Conservation (phyloP, 2,329 filamentous ascomycete genomes). For the Colletotrichum eleusines region DNA sequence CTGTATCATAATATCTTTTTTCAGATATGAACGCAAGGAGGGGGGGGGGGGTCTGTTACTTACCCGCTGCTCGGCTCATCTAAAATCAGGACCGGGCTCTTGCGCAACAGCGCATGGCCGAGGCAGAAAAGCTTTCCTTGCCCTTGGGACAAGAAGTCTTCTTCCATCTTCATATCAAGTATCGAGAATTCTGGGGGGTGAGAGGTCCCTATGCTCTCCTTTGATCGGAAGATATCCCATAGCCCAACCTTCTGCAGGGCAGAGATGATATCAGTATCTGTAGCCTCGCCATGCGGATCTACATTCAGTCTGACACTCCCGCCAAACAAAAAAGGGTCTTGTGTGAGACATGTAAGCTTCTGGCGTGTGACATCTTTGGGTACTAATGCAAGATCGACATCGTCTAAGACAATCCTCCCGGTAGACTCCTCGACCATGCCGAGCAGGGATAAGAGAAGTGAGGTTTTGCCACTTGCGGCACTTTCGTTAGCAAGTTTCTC, state of each 20-base stretch:
- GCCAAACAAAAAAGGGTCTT: slow-evolving; percentile 63
- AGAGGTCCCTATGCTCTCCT: slow-evolving; percentile 54
- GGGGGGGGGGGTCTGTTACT: slow-evolving; percentile 20
- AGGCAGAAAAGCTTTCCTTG: slow-evolving; percentile 63
- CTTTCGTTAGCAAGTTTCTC: slow-evolving; percentile 62
- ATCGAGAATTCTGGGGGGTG: slow-evolving; percentile 9
- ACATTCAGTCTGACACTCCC: slow-evolving; percentile 63
- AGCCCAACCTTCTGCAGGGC: slow-evolving; percentile 62
- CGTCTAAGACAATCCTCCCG: slow-evolving; percentile 60
- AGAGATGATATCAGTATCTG: slow-evolving; percentile 57
- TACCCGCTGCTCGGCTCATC: slow-evolving; percentile 69
- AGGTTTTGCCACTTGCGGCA: slow-evolving; percentile 39
- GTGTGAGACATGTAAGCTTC: slow-evolving; percentile 59
- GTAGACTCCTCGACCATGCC: slow-evolving; percentile 58
- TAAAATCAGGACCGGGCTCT: slow-evolving; percentile 50
- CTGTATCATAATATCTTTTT: slow-evolving; percentile 15
- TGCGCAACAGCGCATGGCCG: slow-evolving; percentile 57
- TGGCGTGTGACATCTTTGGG: slow-evolving; percentile 44
- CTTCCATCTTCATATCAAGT: slow-evolving; percentile 44
- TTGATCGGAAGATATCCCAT: slow-evolving; percentile 54
- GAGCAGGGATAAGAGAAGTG: slow-evolving; percentile 58
- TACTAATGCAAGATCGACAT: slow-evolving; percentile 50
- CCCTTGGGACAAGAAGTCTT: slow-evolving; percentile 65
- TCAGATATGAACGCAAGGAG: slow-evolving; percentile 23
- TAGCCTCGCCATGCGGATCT: slow-evolving; percentile 55